Evolutionary conservation across 371 early-diverging fungal genomes (phyloP).

Genomic region (Parasitella parasitica): DNA sequence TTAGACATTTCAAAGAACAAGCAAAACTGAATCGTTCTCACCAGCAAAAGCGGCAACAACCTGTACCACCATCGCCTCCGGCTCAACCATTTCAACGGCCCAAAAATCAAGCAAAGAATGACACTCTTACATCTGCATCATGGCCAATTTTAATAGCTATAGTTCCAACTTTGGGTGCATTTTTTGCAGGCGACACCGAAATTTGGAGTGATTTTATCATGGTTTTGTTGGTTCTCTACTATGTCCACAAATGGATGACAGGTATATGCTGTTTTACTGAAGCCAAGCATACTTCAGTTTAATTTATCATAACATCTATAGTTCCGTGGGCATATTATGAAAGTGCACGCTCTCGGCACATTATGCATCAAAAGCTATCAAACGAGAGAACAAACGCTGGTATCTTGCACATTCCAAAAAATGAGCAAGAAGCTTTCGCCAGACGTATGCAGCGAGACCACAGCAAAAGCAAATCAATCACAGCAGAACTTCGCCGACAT

Average conservation of each 20-base stretch:
- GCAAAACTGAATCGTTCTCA: conserved; percentile 48
- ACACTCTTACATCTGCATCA: conserved; percentile 19
- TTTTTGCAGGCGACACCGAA: conserved; percentile 64
- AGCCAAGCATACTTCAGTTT: neutral
- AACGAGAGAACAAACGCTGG: conserved; percentile 1
- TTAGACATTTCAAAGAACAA: conserved; percentile 3
- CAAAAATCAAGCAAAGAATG: neutral
- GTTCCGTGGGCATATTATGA: conserved; percentile 73
- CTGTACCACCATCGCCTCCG: neutral
- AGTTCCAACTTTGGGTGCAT: conserved; percentile 61
- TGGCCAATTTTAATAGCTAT: conserved; percentile 70
- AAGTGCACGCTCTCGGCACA: conserved; percentile 55
- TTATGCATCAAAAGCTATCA: conserved; percentile 29
- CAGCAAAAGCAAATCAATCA: conserved; percentile 10
- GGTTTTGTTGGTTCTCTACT: conserved; percentile 59
- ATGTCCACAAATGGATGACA: conserved; percentile 70
- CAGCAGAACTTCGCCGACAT: conserved; percentile 53
- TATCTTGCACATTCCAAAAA: neutral
- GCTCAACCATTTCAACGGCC: neutral
- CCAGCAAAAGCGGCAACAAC: neutral
- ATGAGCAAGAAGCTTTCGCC: conserved; percentile 6
- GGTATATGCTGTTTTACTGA: conserved; percentile 34
- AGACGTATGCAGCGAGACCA: conserved; percentile 3
- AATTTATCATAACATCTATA: neutral
- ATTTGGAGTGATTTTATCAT: conserved; percentile 69